Base-by-base conservation (phyloP, 148 eudicot species). In the Silene latifolia region DNA sequence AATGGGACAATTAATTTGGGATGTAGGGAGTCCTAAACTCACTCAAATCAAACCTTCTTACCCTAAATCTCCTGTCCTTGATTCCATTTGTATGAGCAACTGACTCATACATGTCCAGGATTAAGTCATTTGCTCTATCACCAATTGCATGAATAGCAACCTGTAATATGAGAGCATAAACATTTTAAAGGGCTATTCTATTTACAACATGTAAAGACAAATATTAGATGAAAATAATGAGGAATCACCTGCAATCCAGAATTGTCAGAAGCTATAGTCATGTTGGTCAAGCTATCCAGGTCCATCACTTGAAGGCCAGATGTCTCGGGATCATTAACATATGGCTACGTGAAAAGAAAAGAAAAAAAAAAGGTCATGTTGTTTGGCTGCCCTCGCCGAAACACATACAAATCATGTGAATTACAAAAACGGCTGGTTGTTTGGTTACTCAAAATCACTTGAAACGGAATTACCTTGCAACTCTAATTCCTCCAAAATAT, bases 71-170 rank as follows among this genome's bases (percentile, higher is more conserved):
- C 80, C 98, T 84, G 82, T 92, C 99, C 78, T 86, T 85, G 72
- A 72, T 72, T 76, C 94, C 94, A 81, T 95, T 92, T 63, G 74
- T 44, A 71, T 88, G 80, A 72, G 80, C 87, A 69, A 92, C 91
- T 74, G 89, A 88, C 75, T 85, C 83, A 80, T 92, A 96, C 88
- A 90, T 74, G 77, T 92, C 94, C 89, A 96, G 84, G 67, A 96
- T 80, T 80, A 90, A 79, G 74, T 83, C 97, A 85, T 96, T 96
- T 46, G 99, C 97, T 74, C 70, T 86, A 75, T 96, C 99, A 76
- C 99, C 99, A 80, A 96, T 92, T 60, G 97, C 97, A 85, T 96
- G 99, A 79, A 96, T 81, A 71, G 97, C 94, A 72, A 96, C 93
- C 99, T 95, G 86, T 74, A 48, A 76, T 21, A 73, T 25, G 24